Evolutionary conservation across 177 flowering plant species (phyloP).

Genomic region (Vitis hybrid): DNA sequence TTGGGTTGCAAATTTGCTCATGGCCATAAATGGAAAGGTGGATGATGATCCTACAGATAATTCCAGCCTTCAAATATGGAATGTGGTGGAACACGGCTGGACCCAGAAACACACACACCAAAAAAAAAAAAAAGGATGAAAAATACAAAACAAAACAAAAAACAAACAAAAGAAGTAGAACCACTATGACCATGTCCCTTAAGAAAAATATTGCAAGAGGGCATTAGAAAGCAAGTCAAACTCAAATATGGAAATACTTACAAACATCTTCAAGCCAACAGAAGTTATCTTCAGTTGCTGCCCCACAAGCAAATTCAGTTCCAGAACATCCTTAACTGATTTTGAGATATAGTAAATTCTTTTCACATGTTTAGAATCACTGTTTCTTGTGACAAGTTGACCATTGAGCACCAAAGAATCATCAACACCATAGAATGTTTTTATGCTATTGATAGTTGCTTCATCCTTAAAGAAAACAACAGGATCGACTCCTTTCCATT

Average conservation of each 20-base stretch:
- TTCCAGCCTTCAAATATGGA: too few species aligned
- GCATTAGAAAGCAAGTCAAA: background rate
- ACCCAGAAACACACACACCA: too few species aligned
- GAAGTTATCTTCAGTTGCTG: slow-evolving; percentile 94
- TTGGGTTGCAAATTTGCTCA: too few species aligned
- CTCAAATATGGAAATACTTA: slow-evolving; percentile 41
- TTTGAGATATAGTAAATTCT: slow-evolving; percentile 87
- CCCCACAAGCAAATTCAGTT: slow-evolving; percentile 69
- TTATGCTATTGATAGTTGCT: slow-evolving; percentile 51
- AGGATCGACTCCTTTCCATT: slow-evolving; percentile 96
- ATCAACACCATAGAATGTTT: slow-evolving; percentile 74
- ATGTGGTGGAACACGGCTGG: too few species aligned
- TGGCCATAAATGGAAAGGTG: too few species aligned
- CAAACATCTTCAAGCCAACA: slow-evolving; percentile 91
- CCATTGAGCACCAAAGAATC: slow-evolving; percentile 76
- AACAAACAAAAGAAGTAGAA: background rate
- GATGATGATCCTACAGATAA: too few species aligned
- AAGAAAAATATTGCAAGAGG: background rate
- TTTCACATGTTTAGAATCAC: slow-evolving; percentile 69
- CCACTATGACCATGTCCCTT: too few species aligned
- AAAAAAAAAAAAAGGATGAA: background rate
- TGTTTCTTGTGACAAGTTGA: slow-evolving; percentile 79
- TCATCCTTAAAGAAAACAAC: slow-evolving; percentile 80
- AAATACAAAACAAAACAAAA: background rate
- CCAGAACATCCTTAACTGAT: slow-evolving; percentile 72